phyloP scores from a whole-genome alignment of 768 basidiomycete species.

The Favolaschia claudopus region DNA sequence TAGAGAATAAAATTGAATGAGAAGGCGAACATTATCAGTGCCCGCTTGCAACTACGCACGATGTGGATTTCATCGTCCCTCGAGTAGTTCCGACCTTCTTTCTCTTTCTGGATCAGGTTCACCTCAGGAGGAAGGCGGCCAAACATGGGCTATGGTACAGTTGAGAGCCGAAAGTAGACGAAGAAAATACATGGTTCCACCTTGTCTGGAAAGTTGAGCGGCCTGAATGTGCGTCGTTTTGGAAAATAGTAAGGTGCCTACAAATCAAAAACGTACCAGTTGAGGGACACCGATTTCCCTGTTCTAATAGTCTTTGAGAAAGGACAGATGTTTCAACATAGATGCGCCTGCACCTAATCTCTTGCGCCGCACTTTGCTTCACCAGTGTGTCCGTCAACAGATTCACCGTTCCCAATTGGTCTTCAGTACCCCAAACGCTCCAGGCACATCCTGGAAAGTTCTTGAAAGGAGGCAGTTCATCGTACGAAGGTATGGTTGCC shows the following conservation, averaged over 20 bases:
- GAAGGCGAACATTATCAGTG: too few relatives aligned
- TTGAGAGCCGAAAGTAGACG: not conserved
- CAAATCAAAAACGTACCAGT: constrained; percentile 54
- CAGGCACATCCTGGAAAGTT: constrained; percentile 73
- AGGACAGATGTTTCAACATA: not conserved
- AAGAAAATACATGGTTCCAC: constrained; percentile 36
- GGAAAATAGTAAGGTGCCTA: not conserved
- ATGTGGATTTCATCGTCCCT: constrained; percentile 66
- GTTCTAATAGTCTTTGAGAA: constrained; percentile 42
- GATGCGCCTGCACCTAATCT: constrained; percentile 50
- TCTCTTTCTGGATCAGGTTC: constrained; percentile 42
- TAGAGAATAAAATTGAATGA: not conserved
- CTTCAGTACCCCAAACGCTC: constrained; percentile 72
- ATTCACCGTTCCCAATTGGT: constrained; percentile 74
- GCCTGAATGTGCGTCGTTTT: constrained; percentile 48
- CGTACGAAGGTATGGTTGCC: constrained; percentile 9
- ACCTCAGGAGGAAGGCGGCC: constrained; percentile 61
- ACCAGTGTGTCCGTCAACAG: constrained; percentile 68
- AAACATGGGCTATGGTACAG: constrained; percentile 59
- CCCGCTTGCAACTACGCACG: constrained; percentile 49
- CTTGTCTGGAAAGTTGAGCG: constrained; percentile 71
- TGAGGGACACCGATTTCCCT: constrained; percentile 65
- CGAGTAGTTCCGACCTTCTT: constrained; percentile 15
- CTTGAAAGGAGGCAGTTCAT: constrained; percentile 54
- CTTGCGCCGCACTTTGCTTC: constrained; percentile 59